Base-by-base conservation (phyloP, 495 filamentous ascomycete species). In the Neurospora terricola region DNA sequence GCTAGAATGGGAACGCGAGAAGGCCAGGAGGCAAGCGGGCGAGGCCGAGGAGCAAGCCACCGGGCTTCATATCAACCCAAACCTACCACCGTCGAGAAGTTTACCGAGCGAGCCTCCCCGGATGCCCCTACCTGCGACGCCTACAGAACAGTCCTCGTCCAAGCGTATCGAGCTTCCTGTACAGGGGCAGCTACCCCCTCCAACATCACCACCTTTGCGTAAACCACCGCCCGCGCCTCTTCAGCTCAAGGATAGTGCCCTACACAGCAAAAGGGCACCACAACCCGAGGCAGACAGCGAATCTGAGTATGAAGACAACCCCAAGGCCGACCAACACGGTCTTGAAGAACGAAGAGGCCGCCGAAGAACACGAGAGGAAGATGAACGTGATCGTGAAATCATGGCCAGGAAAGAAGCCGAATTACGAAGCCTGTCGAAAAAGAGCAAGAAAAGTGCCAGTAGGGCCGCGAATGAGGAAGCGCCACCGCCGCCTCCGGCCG, bases 161-260 rank as follows among this genome's bases (percentile, higher is more conserved):
- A 66, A 66, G 54, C 54, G 48, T 27, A 59, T 27, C 3, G 48
- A 66, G 14, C 54, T 36, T 16, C 27, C 54, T 34, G 11, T 34
- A 66, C 54, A 36, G 54, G 54, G 54, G 12, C 80, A 84, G 43
- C 86, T 87, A 69, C 83, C 84, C 37, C 77, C 82, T 0, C 82
- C 84, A 8, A 79, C 81, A 21, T 85, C 88, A 23, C 86, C 88
- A 11, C 88, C 90, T 11, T 87, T 85, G 71, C 89, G 94, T 72
- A 97, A 96, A 81, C 86, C 91, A 30, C 94, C 94, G 8, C 94
- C 94, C 38, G 91, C 93, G 18, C 94, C 94, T 14, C 80, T 98
- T 42, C 90, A 95, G 77, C 86, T 98, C 10, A 87, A 85, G 38
- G 83, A 86, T 45, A 66, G 54, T 66, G 54, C 54, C 6, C 14